Base-by-base conservation (phyloP, 1,284 basidiomycete species). In the Clitocybe nebularis region DNA sequence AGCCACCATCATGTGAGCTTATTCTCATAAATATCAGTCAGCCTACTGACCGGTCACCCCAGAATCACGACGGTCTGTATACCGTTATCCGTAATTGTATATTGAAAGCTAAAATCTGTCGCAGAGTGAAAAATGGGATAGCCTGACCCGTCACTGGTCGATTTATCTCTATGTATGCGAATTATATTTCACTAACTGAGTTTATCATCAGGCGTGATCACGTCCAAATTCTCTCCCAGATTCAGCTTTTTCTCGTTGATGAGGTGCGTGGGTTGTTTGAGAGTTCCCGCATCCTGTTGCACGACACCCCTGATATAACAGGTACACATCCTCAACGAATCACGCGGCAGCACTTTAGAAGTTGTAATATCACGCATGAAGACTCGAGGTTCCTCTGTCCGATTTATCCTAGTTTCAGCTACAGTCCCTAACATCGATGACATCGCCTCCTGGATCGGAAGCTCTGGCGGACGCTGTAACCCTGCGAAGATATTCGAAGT, bases 311-410 rank as follows among this genome's bases (percentile, higher is more conserved):
- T 9, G 16, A 34, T 34, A 23, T 3, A 21, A 29, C 48, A 93
- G 90, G 89, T 96, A 2, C 95, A 99, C 60, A 85, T 94, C 36
- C 75, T 99, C 7, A 88, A 92, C 41, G 95, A 98, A 62, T 70
- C 75, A 13, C 78, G 93, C 28, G 93, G 94, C 14, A 89, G 92
- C 44, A 92, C 90, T 3, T 73, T 99, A 3, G 95, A 99, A 64
- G 94, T 96, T 3, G 79, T 97, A 5, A 75, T 96, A 21, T 88
- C 91, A 1, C 81, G 95, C n/a, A 95, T 96, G 89, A 92, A 87
- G 62, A 67, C 79, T 2, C 77, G 79, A 3, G 81, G 79, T n/a
- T 68, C 71, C 1, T 63, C 67, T 1, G 80, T 90, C 14, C 81
- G 94, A 4, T 91, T 97, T 57, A 68, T 97, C 20, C 79, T 95